A percentile compares a stretch with the other conserved stretches of the same genome.
Conservation (phyloP, 306 rosid species). For the Pyrus betulifolia region DNA sequence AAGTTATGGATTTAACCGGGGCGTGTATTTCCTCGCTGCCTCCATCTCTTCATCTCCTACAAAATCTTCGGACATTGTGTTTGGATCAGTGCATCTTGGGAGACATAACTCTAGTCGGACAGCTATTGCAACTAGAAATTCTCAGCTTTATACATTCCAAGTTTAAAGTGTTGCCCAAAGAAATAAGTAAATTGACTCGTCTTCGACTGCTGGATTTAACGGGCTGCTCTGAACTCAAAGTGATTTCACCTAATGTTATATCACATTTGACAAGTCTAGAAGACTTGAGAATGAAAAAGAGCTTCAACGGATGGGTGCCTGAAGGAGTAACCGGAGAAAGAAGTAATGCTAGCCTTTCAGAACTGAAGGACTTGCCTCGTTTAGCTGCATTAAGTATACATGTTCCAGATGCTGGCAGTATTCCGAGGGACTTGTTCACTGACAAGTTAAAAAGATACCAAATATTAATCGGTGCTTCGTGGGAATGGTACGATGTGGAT, state of each 20-base stretch:
- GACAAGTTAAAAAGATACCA: conserved; percentile 10
- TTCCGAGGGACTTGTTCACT: conserved; percentile 17
- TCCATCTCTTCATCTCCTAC: neutral
- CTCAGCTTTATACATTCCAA: conserved; percentile 27
- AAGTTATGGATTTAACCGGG: conserved; percentile 3
- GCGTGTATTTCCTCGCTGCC: neutral
- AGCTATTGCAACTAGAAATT: conserved; percentile 26
- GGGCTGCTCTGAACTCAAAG: conserved; percentile 24
- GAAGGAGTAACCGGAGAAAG: neutral
- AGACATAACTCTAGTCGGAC: conserved; percentile 20
- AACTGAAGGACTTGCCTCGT: conserved; percentile 16
- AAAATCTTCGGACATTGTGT: conserved; percentile 21
- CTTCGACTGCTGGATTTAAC: conserved; percentile 32
- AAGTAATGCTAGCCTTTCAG: conserved; percentile 17
- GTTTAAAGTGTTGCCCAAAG: conserved; percentile 15
- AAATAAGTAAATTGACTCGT: conserved; percentile 11
- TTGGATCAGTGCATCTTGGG: conserved; percentile 18
- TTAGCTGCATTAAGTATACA: conserved; percentile 20
- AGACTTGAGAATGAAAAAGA: conserved; percentile 27
- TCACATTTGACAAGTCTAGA: conserved; percentile 26
- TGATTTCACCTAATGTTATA: conserved; percentile 14
- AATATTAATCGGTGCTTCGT: conserved; percentile 19
- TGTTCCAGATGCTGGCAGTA: neutral
- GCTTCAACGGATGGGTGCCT: conserved; percentile 15
- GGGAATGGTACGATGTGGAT: neutral